Percentiles rank a stretch among this genome's conserved stretches.
Evolutionary conservation across 2,329 filamentous ascomycete genomes (phyloP).

Genomic region (Fusarium xylarioides): DNA sequence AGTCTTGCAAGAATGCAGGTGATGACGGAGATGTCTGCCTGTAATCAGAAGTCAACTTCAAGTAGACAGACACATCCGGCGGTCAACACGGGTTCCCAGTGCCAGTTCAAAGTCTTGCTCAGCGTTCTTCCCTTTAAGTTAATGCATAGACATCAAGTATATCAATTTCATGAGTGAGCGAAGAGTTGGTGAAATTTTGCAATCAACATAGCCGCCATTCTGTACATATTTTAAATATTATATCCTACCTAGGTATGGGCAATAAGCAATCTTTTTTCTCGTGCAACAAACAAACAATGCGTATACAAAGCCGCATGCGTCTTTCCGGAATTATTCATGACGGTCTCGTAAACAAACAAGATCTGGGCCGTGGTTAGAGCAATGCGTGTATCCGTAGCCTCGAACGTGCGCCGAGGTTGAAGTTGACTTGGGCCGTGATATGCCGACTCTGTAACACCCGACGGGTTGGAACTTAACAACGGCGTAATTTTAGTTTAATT

Average conservation of each 20-base stretch:
- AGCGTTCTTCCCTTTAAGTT: too few relatives aligned
- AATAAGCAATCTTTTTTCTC: background rate
- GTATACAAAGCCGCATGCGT: background rate
- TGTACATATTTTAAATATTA: background rate
- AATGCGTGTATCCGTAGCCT: background rate
- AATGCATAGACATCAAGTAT: too few relatives aligned
- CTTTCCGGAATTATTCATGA: background rate
- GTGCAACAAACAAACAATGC: background rate
- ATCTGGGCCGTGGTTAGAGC: background rate
- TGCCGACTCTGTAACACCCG: constrained; percentile 1
- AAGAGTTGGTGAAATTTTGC: background rate
- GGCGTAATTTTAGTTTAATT: background rate
- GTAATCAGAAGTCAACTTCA: background rate
- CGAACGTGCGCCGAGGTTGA: background rate
- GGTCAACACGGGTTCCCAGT: background rate
- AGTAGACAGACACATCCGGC: background rate
- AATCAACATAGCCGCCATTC: background rate
- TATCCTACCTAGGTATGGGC: too few relatives aligned
- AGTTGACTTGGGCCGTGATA: background rate
- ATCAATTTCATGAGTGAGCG: background rate
- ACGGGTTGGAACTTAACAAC: background rate
- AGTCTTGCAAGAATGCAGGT: background rate
- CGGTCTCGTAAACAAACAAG: background rate
- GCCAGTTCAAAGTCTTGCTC: too few relatives aligned
- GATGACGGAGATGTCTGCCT: background rate